These are phyloP conservation scores for Arachis monticola DNA, from an alignment of 331 rosid species.

Conservation along the genomic window DNA sequence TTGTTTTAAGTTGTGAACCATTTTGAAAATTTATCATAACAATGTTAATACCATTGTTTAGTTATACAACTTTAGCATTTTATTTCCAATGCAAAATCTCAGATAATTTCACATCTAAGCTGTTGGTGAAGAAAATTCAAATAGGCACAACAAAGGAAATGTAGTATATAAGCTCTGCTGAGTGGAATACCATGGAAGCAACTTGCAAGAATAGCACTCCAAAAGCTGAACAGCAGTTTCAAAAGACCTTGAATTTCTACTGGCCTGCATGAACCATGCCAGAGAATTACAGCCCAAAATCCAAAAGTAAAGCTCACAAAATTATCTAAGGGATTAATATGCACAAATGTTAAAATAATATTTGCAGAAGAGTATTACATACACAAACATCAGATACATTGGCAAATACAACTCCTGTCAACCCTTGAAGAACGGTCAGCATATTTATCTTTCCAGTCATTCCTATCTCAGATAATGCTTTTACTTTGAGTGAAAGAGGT, in stretches of 20 bases:
- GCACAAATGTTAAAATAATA: conserved; percentile 20
- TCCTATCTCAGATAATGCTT: conserved; percentile 74
- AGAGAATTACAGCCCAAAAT: conserved; percentile 29
- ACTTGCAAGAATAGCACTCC: conserved; percentile 76
- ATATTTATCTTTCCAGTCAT: conserved; percentile 68
- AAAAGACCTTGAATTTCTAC: conserved; percentile 53
- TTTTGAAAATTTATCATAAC: no score
- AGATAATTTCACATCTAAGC: conserved; percentile 33
- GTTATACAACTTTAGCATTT: not conserved
- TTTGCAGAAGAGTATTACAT: conserved; percentile 37
- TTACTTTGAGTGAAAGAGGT: conserved; percentile 73
- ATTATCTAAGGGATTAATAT: not conserved
- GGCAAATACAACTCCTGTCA: conserved; percentile 64
- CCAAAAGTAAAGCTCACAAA: conserved; percentile 13
- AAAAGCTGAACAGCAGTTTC: conserved; percentile 64
- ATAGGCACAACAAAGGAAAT: conserved; percentile 36
- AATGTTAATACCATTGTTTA: no score
- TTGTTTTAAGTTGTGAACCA: no score
- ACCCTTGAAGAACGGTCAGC: conserved; percentile 71
- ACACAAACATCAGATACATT: conserved; percentile 62
- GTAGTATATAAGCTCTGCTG: conserved; percentile 22
- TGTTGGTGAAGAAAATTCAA: conserved; percentile 12
- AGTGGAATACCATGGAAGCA: conserved; percentile 77
- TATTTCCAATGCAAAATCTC: conserved; percentile 26
- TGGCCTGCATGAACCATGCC: conserved; percentile 55